A percentile compares a stretch with the other conserved stretches of the same genome.
These are phyloP conservation scores for Alternaria postmessia DNA, from an alignment of 2,329 filamentous ascomycete genomes.

Conservation along the genomic window DNA sequence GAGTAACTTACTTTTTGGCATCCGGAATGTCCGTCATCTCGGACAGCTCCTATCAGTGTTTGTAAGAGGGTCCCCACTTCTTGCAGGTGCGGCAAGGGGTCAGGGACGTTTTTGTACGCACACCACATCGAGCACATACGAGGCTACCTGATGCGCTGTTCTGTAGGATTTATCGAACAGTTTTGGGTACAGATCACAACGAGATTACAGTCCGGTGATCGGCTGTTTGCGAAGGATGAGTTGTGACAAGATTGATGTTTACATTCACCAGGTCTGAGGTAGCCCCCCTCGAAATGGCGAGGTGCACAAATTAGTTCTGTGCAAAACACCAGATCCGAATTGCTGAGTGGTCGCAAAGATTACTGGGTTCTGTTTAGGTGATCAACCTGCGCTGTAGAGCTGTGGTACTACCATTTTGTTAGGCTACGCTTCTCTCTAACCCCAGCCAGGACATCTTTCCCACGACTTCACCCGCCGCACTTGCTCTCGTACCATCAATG, in stretches of 20 bases:
- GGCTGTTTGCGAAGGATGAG: background rate
- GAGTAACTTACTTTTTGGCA: slow-evolving; percentile 1
- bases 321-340: background rate
- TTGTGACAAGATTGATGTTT: too few relatives aligned
- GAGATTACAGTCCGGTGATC: background rate
- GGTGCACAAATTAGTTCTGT: too few relatives aligned
- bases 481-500: background rate
- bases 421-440: background rate
- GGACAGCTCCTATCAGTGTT: background rate
- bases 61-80: slow-evolving; percentile 3
- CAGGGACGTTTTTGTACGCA: background rate
- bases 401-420: background rate
- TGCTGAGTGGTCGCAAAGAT: background rate
- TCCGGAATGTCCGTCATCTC: background rate
- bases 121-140: background rate
- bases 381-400: background rate
- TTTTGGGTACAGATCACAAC: background rate
- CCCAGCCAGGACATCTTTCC: background rate
- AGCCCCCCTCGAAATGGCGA: background rate
- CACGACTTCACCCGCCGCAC: background rate
- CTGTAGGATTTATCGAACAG: background rate
- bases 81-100: background rate
- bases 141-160: background rate
- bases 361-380: background rate
- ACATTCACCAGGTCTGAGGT: background rate